Conservation (phyloP, 164 flowering plant species). For the Berberis vulgaris region DNA sequence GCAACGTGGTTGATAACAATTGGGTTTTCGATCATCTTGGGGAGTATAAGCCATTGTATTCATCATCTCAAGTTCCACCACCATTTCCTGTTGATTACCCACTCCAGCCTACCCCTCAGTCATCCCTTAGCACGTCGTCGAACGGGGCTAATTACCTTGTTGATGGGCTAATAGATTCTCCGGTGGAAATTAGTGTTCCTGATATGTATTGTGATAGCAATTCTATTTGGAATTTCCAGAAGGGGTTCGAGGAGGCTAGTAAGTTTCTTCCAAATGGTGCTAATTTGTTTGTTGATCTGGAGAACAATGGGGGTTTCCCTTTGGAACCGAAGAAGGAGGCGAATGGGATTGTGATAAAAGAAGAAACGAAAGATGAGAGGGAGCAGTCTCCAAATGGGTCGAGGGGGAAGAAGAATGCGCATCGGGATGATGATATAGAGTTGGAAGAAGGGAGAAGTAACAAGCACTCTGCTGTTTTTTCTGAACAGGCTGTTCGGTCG, state of each 20-base stretch:
- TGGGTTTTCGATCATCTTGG: constrained; percentile 13
- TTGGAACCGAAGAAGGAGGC: constrained; percentile 12
- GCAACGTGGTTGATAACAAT: constrained; percentile 5
- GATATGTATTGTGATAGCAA: constrained; percentile 36
- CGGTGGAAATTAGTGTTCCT: constrained; percentile 25
- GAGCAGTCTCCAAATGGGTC: constrained; percentile 13
- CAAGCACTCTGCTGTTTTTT: constrained; percentile 52
- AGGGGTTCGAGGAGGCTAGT: constrained; percentile 65
- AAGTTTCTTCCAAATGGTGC: constrained; percentile 32
- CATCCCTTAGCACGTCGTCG: constrained; percentile 11
- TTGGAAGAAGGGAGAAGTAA: constrained; percentile 48
- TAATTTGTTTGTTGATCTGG: constrained; percentile 15
- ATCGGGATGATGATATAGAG: constrained; percentile 24
- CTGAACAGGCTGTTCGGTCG: constrained; percentile 28
- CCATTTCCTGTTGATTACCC: constrained; percentile 8
- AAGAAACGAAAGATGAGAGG: constrained; percentile 14
- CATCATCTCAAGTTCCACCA: constrained; percentile 4
- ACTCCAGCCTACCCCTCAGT: constrained; percentile 18
- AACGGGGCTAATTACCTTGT: constrained; percentile 3
- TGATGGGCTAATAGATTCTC: constrained; percentile 47
- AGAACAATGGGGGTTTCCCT: constrained; percentile 7
- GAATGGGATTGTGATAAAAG: constrained; percentile 9
- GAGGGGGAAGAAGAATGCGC: constrained; percentile 46
- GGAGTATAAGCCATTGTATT: constrained; percentile 7
- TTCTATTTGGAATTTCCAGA: constrained; percentile 48